phyloP scores from a whole-genome alignment of 768 basidiomycete genomes.

The Rickenella mellea region DNA sequence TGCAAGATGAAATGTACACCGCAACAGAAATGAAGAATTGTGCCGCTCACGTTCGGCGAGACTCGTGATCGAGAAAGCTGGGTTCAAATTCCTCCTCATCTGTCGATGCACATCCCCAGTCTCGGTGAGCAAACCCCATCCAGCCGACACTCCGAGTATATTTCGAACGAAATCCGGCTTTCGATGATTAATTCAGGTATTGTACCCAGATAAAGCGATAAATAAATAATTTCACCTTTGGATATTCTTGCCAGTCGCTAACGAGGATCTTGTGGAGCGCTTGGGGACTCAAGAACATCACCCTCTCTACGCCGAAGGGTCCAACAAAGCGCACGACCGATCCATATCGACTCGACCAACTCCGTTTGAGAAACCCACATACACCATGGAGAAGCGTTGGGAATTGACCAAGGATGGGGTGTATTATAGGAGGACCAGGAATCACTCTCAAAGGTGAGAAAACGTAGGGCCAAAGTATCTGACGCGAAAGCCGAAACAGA shows the following conservation, averaged over 20 bases:
- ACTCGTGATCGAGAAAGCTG: conserved; percentile 10
- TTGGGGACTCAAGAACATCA: conserved; percentile 35
- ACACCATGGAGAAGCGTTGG: conserved; percentile 27
- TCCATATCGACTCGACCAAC: conserved; percentile 37
- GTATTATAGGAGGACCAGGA: conserved; percentile 27
- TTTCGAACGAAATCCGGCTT: conserved; percentile 10
- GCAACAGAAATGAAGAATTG: neutral
- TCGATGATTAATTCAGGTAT: no score
- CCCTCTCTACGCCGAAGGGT: conserved; percentile 33
- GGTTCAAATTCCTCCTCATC: conserved; percentile 11
- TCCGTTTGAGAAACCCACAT: conserved; percentile 27
- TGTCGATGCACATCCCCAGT: conserved; percentile 9
- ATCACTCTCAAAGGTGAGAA: conserved; percentile 28
- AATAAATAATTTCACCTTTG: conserved; percentile 15
- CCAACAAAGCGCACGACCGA: conserved; percentile 35
- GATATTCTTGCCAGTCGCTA: conserved; percentile 36
- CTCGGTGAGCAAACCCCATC: conserved; percentile 9
- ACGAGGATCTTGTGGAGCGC: conserved; percentile 34
- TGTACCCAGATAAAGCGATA: no score
- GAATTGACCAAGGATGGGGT: conserved; percentile 28
- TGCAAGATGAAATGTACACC: no score
- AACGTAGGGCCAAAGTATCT: conserved; percentile 24
- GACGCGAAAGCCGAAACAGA: no score
- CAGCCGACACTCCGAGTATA: conserved; percentile 7
- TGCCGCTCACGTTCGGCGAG: conserved; percentile 8